phyloP scores from a whole-genome alignment of 805 yeast species.

The Yamadazyma akitaensis region DNA sequence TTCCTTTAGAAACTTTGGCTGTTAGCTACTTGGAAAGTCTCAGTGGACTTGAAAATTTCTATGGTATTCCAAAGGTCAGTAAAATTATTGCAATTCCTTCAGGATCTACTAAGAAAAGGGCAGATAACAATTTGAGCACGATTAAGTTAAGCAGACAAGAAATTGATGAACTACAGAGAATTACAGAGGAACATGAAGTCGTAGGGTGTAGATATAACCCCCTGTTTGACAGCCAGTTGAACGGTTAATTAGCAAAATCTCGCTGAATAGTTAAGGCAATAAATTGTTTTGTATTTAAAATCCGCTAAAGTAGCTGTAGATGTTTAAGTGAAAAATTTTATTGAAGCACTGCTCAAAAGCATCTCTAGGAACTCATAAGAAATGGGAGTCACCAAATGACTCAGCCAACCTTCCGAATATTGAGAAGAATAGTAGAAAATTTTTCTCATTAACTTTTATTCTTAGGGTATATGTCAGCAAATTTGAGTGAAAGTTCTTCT shows the following conservation, averaged over 20 bases:
- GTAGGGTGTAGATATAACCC: conserved; percentile 53
- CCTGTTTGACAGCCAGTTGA: background rate
- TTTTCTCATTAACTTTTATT: no score
- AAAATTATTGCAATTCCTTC: conserved; percentile 79
- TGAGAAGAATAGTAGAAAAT: no score
- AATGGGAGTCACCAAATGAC: no score
- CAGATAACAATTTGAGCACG: conserved; percentile 54
- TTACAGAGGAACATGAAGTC: conserved; percentile 42
- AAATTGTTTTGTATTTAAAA: no score
- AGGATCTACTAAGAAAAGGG: conserved; percentile 57
- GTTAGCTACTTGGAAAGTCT: conserved; percentile 51
- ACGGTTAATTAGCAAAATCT: background rate
- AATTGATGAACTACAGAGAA: conserved; percentile 48
- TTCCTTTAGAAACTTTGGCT: conserved; percentile 55
- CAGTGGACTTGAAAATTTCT: conserved; percentile 56
- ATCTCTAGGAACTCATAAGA: no score
- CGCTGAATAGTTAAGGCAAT: no score
- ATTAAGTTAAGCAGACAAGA: conserved; percentile 54
- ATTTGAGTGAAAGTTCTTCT: no score
- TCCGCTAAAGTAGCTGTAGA: no score
- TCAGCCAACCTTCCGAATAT: no score
- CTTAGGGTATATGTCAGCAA: no score
- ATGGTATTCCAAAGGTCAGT: conserved; percentile 44
- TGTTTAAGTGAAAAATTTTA: no score
- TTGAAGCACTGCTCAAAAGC: no score